Conservation (phyloP, 139 green algal genomes). For the Yamagishiella unicocca region DNA sequence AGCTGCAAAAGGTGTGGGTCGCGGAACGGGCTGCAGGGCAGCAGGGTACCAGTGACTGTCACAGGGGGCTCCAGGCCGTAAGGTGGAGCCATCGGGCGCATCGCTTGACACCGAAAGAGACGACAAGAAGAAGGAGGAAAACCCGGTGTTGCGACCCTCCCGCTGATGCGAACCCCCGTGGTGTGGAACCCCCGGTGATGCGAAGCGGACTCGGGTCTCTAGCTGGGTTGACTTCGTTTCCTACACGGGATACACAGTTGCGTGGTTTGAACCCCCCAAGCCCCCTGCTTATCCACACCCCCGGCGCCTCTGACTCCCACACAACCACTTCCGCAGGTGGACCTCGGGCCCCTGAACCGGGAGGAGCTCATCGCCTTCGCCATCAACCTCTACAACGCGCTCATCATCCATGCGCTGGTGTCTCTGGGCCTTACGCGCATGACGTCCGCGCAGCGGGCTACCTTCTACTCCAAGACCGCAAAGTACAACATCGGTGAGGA, state of each 20-base stretch:
- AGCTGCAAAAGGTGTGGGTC: constrained; percentile 75
- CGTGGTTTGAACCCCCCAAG: not conserved
- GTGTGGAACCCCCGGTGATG: no score
- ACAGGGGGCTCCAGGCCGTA: no score
- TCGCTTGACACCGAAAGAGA: no score
- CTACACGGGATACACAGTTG: no score
- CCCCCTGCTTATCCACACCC: not conserved
- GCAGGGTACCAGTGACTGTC: no score
- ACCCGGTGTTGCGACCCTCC: no score
- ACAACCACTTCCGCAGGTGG: constrained; percentile 56
- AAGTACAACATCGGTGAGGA: constrained; percentile 49
- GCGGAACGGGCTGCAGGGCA: no score
- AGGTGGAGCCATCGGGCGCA: no score
- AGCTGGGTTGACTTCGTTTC: no score
- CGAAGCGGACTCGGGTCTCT: no score
- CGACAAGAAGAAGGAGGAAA: no score
- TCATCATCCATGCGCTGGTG: constrained; percentile 88
- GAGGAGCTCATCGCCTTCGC: constrained; percentile 87
- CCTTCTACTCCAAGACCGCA: constrained; percentile 63
- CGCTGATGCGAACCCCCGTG: no score
- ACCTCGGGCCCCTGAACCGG: constrained; percentile 69
- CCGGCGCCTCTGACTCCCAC: not conserved
- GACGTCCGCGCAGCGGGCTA: constrained; percentile 44
- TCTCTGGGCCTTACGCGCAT: constrained; percentile 51
- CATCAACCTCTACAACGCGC: constrained; percentile 96